Conservation (phyloP, 768 basidiomycete genomes). For the Boletus tomentosulus region DNA sequence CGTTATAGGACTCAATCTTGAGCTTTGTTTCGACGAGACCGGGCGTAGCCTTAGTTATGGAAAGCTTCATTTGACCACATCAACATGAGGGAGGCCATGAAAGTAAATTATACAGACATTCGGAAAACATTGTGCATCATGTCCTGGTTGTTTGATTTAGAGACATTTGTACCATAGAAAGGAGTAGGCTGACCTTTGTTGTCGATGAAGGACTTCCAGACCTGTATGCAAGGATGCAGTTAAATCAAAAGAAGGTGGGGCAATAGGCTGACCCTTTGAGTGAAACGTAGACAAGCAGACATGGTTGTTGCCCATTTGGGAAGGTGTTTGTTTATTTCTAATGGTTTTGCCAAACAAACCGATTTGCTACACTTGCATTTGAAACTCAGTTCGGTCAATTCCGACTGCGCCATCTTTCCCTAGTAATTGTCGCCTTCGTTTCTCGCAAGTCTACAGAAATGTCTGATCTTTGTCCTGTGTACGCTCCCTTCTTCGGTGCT, state of each 20-base stretch:
- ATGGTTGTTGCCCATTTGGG: constrained; percentile 28
- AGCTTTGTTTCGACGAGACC: constrained; percentile 68
- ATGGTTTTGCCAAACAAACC: constrained; percentile 27
- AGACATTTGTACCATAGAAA: neutral
- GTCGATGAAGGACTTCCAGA: constrained; percentile 78
- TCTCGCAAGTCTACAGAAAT: constrained; percentile 31
- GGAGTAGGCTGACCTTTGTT: constrained; percentile 52
- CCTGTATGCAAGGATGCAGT: constrained; percentile 32
- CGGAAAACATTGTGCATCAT: constrained; percentile 77
- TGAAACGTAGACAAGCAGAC: constrained; percentile 71
- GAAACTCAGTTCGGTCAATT: constrained; percentile 21
- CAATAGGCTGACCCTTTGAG: constrained; percentile 44
- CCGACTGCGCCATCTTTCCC: constrained; percentile 10
- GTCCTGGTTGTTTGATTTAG: constrained; percentile 44
- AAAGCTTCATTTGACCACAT: constrained; percentile 43
- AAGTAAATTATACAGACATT: constrained; percentile 44
- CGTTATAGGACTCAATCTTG: constrained; percentile 69
- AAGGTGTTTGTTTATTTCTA: constrained; percentile 30
- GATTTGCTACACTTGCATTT: constrained; percentile 13
- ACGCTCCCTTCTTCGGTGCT: constrained; percentile 97
- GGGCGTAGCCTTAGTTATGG: constrained; percentile 62
- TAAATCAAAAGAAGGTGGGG: neutral
- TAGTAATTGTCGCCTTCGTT: constrained; percentile 6
- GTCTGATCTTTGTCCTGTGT: constrained; percentile 87
- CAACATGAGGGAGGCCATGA: neutral